Percentiles rank a stretch among this genome's conserved stretches.
These are phyloP conservation scores for Heterobasidion irregulare DNA, from an alignment of 1,284 basidiomycete species.

Conservation along the genomic window DNA sequence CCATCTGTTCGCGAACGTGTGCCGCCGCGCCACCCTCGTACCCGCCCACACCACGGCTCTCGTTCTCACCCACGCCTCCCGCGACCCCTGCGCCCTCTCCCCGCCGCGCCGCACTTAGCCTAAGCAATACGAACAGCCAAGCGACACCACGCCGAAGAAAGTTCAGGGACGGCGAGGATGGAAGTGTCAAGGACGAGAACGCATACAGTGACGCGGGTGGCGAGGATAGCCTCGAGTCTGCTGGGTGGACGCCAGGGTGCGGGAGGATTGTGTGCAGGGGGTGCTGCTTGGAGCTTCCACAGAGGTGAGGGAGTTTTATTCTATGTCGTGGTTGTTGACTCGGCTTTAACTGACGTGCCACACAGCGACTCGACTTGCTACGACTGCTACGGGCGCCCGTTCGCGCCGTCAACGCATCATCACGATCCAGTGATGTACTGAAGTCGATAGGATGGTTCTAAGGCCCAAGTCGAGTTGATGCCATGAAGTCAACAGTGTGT, in stretches of 20 bases:
- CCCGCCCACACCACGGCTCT: slow-evolving; percentile 18
- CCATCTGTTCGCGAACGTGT: slow-evolving; percentile 24
- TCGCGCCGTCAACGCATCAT: not conserved
- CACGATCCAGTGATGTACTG: not conserved
- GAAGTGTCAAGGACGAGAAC: slow-evolving; percentile 4
- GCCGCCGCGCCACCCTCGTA: slow-evolving; percentile 16
- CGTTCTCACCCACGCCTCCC: slow-evolving; percentile 16
- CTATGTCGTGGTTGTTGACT: not conserved
- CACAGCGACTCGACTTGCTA: slow-evolving; percentile 2
- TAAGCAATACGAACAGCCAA: not conserved
- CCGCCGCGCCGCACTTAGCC: not conserved
- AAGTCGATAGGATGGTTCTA: not conserved
- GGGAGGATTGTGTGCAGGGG: slow-evolving; percentile 22
- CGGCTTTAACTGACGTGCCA: not conserved
- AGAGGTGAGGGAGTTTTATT: slow-evolving; percentile 16
- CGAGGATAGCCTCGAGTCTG: not conserved
- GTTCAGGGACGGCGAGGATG: slow-evolving; percentile 10
- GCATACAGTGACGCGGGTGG: slow-evolving; percentile 1
- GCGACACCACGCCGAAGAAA: slow-evolving; percentile 8
- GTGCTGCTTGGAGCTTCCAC: slow-evolving; percentile 22
- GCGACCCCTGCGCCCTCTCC: slow-evolving; percentile 8
- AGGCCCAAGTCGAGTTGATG: not conserved
- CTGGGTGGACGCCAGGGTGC: slow-evolving; percentile 16
- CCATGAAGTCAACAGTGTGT: no score
- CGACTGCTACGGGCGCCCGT: not conserved